Percentiles rank a stretch among this genome's conserved stretches.
Conservation (phyloP, 1,284 basidiomycete genomes). For the Chalciporus sp. region DNA sequence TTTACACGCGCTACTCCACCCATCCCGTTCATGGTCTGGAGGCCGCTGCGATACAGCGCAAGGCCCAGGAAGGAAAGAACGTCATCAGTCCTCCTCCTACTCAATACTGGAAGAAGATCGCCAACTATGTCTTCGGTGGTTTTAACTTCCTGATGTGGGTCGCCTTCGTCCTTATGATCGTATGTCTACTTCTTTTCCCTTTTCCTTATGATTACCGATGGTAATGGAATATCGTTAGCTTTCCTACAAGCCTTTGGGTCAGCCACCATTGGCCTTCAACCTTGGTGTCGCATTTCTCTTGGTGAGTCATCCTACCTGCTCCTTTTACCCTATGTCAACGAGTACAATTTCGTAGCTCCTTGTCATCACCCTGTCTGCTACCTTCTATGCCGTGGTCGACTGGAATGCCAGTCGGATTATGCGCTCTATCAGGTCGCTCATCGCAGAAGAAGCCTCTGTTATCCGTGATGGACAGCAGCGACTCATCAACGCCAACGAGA, state of each 20-base stretch:
- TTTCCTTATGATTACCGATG: conserved; percentile 12
- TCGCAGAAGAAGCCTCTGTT: conserved; percentile 44
- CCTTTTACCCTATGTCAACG: background rate
- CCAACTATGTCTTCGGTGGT: conserved; percentile 56
- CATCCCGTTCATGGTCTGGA: conserved; percentile 48
- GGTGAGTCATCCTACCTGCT: conserved; percentile 55
- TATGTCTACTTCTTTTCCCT: conserved; percentile 25
- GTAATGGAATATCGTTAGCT: conserved; percentile 31
- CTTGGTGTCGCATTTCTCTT: conserved; percentile 76
- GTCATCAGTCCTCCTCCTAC: conserved; percentile 50
- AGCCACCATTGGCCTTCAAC: conserved; percentile 51
- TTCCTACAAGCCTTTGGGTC: conserved; percentile 49
- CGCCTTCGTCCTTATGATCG: conserved; percentile 48
- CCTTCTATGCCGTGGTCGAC: conserved; percentile 44
- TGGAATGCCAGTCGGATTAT: conserved; percentile 40
- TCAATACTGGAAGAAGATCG: conserved; percentile 48
- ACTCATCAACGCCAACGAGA: conserved; percentile 71
- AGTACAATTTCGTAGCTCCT: conserved; percentile 26
- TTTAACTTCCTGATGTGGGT: conserved; percentile 58
- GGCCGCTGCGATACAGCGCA: conserved; percentile 40
- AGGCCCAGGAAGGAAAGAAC: conserved; percentile 49
- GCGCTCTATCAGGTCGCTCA: conserved; percentile 41
- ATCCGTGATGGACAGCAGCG: conserved; percentile 60
- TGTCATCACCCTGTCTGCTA: conserved; percentile 70
- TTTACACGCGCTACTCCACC: conserved; percentile 47